Conservation (phyloP, 73 alveolate genomes). For the Paramecium biaurelia region DNA sequence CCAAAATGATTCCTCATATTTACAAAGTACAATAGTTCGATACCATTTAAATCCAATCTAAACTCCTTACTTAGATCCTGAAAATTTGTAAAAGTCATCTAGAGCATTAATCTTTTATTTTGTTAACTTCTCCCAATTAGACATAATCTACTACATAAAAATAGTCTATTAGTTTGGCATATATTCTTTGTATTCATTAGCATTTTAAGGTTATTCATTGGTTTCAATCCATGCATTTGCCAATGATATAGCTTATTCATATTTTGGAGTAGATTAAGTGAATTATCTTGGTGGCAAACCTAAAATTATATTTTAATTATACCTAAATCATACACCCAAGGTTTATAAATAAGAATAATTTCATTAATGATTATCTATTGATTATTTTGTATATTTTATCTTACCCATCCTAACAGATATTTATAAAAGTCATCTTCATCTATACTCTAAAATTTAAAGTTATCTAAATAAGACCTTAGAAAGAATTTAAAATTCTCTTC, state of each 20-base stretch:
- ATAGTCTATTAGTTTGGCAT: not conserved
- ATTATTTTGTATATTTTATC: not conserved
- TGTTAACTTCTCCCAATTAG: not conserved
- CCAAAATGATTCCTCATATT: not conserved
- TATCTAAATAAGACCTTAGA: constrained; percentile 53
- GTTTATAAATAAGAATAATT: constrained; percentile 69
- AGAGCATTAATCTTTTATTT: not conserved
- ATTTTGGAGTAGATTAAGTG: constrained; percentile 67
- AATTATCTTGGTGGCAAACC: constrained; percentile 74
- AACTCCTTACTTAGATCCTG: not conserved
- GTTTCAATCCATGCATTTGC: constrained; percentile 54
- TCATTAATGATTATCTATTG: constrained; percentile 24
- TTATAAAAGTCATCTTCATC: constrained; percentile 62
- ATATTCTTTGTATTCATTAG: not conserved
- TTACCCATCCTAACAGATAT: not conserved
- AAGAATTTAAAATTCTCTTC: constrained; percentile 59
- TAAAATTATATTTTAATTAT: not conserved
- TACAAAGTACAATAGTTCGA: not conserved
- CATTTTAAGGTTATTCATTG: not conserved
- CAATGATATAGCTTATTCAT: constrained; percentile 51
- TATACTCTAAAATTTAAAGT: constrained; percentile 64
- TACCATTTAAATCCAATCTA: not conserved
- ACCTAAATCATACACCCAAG: constrained; percentile 78
- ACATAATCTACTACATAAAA: not conserved
- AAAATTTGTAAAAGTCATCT: not conserved